These are phyloP conservation scores for Linderniella brevidens DNA, from an alignment of 257 asterid species.

Conservation along the genomic window DNA sequence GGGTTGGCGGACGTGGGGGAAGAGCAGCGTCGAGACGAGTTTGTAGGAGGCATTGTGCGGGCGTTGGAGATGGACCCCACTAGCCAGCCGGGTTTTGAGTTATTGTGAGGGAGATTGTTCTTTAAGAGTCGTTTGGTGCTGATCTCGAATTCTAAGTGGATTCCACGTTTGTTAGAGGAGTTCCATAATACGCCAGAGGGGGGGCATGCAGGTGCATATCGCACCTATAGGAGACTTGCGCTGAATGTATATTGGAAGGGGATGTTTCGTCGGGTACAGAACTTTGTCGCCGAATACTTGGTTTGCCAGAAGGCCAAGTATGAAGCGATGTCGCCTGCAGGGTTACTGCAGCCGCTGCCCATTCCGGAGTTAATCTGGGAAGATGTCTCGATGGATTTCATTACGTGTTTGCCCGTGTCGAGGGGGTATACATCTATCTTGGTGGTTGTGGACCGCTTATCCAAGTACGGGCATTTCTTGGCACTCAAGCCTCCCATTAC, in stretches of 20 bases:
- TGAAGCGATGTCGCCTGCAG: no score
- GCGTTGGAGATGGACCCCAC: no score
- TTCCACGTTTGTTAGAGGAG: background rate
- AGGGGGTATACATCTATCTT: background rate
- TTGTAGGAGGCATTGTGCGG: no score
- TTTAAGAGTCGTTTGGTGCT: slow-evolving; percentile 1
- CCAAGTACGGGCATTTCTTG: background rate
- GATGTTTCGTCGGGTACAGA: background rate
- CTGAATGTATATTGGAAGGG: background rate
- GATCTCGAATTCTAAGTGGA: background rate
- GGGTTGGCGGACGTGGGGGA: no score
- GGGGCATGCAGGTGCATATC: background rate
- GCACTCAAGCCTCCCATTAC: background rate
- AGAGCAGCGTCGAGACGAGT: no score
- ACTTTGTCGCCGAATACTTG: background rate
- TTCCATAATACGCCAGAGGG: background rate
- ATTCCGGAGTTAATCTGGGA: background rate
- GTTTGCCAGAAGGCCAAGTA: background rate
- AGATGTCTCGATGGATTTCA: background rate
- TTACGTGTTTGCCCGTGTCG: background rate
- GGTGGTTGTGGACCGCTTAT: background rate
- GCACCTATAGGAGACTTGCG: slow-evolving; percentile 1
- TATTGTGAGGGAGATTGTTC: no score
- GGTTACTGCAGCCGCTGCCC: background rate
- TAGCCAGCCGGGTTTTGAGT: no score